Base-by-base conservation (phyloP, 2,329 filamentous ascomycete species). In the Nothophoma quercina region DNA sequence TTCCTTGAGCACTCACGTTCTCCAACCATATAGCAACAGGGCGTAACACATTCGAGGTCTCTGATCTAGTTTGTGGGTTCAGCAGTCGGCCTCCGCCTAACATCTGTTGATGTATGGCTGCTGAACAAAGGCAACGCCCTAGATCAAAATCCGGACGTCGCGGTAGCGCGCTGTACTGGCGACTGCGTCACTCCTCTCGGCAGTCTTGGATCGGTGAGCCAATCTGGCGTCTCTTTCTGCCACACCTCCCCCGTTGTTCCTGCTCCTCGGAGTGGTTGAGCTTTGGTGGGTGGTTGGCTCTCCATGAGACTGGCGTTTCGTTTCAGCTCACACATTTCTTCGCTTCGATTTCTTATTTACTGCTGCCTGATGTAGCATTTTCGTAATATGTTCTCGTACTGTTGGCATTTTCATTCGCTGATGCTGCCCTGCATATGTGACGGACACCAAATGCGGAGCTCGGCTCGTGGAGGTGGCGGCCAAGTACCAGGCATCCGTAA, bases 61-160 rank as follows among this genome's bases (percentile, higher is more conserved):
- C 42, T 53, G 59, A 65, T 59, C 49, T 59, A 61, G 57, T 56
- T 42, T 63, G 63, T 69, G 69, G 70, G 68, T 71, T 59, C 61
- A 68, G 52, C 63, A 68, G 61, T 58, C 54, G 47, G 62, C 61
- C 9, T 39, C n/a, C 40, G 54, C 55, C 59, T 51, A 50, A 16
- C 58, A 60, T 62, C 58, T 58, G 41, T 41, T 19, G 65, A 60
- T 66, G 58, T 32, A 64, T 70, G 61, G 60, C 62, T 70, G 62
- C 55, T 71, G 66, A 51, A 62, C 69, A 73, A 73, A 73, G 70
- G 70, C 70, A 67, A 57, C 58, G 58, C 66, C 69, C 70, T 21
- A 73, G 51, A 73, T 47, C 21, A 65, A 70, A 43, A 53, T 54
- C 36, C 46, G 44, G 38, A 16, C 42, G 45, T 44, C 32, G 54